Percentiles rank a stretch among this genome's conserved stretches.
Evolutionary conservation across 257 asterid species (phyloP).

Genomic region (Solanum chiquidenum): DNA sequence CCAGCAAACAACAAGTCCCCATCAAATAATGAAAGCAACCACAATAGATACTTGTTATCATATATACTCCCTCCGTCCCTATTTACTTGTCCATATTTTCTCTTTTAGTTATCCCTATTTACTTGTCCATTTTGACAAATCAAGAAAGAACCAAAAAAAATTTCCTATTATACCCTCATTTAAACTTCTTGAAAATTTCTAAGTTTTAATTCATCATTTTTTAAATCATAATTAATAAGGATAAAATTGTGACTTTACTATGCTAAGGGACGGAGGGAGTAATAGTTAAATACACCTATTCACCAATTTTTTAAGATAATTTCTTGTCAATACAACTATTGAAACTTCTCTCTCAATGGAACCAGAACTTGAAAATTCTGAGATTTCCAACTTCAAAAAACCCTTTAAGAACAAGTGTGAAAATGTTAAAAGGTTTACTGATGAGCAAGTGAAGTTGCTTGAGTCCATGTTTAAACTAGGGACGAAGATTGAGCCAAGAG

Average conservation of each 20-base stretch:
- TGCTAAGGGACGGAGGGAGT: too few relatives aligned
- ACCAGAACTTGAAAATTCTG: slow-evolving; percentile 9
- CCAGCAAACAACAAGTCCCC: slow-evolving; percentile 10
- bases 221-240: too few relatives aligned
- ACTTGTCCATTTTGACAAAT: too few relatives aligned
- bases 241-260: too few relatives aligned
- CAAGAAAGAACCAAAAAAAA: too few relatives aligned
- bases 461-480: slow-evolving; percentile 45
- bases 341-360: slow-evolving; percentile 25
- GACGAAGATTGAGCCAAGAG: slow-evolving; percentile 38
- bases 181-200: too few relatives aligned
- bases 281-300: slow-evolving; percentile 13
- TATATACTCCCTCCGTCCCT: too few relatives aligned
- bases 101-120: too few relatives aligned
- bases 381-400: not conserved
- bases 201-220: too few relatives aligned
- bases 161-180: too few relatives aligned
- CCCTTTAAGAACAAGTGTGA: slow-evolving; percentile 11
- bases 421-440: slow-evolving; percentile 34
- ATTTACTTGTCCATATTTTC: too few relatives aligned
- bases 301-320: not conserved
- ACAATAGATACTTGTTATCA: slow-evolving; percentile 1
- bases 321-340: not conserved
- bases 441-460: slow-evolving; percentile 39
- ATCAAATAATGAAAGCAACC: slow-evolving; percentile 21